Evolutionary conservation across 1,284 basidiomycete species (phyloP).

Genomic region (Xerocomus nothofagi): DNA sequence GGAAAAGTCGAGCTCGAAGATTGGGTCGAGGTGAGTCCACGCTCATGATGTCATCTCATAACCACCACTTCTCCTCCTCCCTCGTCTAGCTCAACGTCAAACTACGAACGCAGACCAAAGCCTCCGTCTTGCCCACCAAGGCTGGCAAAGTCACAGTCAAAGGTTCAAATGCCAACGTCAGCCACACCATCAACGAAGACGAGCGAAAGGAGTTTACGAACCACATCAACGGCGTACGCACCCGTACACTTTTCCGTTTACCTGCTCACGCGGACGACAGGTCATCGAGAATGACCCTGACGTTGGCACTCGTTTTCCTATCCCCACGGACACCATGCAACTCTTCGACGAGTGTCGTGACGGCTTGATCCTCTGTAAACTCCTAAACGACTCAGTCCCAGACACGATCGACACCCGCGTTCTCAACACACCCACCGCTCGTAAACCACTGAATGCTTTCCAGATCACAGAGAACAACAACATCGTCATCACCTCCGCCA

Average conservation of each 20-base stretch:
- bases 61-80: conserved; percentile 17
- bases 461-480: conserved; percentile 99
- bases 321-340: conserved; percentile 98
- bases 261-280: conserved; percentile 41
- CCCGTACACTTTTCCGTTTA: background rate
- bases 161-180: conserved; percentile 93
- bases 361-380: conserved; percentile 94
- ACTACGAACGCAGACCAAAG: conserved; percentile 58
- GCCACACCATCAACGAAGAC: conserved; percentile 98
- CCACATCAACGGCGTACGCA: conserved; percentile 87
- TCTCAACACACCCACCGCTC: conserved; percentile 80
- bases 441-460: conserved; percentile 89
- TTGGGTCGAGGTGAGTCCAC: conserved; percentile 85
- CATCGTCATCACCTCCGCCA: conserved; percentile 97
- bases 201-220: conserved; percentile 95
- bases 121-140: conserved; percentile 64
- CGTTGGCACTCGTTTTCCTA: conserved; percentile 81
- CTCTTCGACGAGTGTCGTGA: conserved; percentile 97
- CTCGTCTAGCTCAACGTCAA: conserved; percentile 74
- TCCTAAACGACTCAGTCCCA: conserved; percentile 98
- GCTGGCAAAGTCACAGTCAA: conserved; percentile 93
- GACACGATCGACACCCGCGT: conserved; percentile 99
- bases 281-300: conserved; percentile 90
- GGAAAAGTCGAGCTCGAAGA: conserved; percentile 98
- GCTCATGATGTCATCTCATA: conserved; percentile 16